Evolutionary conservation across 106 monocot genomes (phyloP).

Genomic region (Allium cepa): DNA sequence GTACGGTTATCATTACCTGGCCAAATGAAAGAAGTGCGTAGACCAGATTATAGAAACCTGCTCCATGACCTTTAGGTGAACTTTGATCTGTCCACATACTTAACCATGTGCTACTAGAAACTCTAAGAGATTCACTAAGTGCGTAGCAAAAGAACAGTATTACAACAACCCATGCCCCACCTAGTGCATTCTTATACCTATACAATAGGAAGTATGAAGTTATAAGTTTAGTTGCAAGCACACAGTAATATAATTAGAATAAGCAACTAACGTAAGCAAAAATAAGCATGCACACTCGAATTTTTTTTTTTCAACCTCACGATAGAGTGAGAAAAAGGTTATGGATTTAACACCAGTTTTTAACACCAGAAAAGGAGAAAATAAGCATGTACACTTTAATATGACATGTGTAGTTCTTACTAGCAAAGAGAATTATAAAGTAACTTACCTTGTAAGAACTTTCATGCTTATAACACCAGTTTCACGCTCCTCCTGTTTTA

Average conservation of each 20-base stretch:
- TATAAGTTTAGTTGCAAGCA: no score
- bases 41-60: conserved; percentile 81
- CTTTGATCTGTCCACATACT: conserved; percentile 90
- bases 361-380: no score
- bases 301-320: no score
- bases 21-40: conserved; percentile 80
- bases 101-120: conserved; percentile 97
- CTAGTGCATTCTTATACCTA: conserved; percentile 92
- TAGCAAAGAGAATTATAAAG: neutral
- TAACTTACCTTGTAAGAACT: conserved; percentile 59
- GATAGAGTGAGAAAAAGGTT: no score
- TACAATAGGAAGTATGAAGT: conserved; percentile 4
- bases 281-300: no score
- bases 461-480: conserved; percentile 82
- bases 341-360: no score
- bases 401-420: neutral
- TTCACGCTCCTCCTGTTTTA: conserved; percentile 94
- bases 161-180: conserved; percentile 87
- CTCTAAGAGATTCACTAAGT: conserved; percentile 68
- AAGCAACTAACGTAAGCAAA: no score
- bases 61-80: conserved; percentile 50
- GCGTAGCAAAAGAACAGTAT: conserved; percentile 67
- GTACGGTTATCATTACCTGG: conserved; percentile 36
- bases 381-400: neutral
- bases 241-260: no score